Conservation (phyloP, 148 eudicot species). For the Rhododendron ferrugineum region DNA sequence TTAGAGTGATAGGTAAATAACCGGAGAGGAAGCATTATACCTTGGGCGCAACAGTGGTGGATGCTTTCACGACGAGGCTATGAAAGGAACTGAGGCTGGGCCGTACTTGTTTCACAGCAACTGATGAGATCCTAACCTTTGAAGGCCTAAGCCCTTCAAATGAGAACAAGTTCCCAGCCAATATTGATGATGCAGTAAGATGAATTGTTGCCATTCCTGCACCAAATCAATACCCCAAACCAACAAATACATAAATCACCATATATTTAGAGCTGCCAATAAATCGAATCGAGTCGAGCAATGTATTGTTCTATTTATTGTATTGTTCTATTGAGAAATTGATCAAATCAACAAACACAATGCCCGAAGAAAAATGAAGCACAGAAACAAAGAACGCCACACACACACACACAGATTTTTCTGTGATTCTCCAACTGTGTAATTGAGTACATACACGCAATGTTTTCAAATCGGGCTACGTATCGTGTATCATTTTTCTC, state of each 20-base stretch:
- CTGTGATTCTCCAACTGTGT: not conserved
- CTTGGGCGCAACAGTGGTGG: conserved; percentile 85
- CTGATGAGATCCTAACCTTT: conserved; percentile 25
- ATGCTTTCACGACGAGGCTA: conserved; percentile 71
- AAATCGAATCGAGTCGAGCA: not conserved
- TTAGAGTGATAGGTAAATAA: not conserved
- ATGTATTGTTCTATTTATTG: not conserved
- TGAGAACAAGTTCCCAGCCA: conserved; percentile 38
- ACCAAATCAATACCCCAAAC: not conserved
- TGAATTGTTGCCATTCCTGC: conserved; percentile 67
- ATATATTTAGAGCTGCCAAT: no score
- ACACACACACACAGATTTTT: not conserved
- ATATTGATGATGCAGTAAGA: conserved; percentile 49
- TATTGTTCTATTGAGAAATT: not conserved
- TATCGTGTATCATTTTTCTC: no score
- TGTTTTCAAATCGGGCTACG: no score
- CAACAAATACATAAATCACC: not conserved
- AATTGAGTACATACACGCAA: not conserved
- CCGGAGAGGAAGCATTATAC: conserved; percentile 9
- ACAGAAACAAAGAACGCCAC: not conserved
- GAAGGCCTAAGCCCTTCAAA: conserved; percentile 60
- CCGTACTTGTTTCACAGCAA: conserved; percentile 38
- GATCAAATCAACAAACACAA: not conserved
- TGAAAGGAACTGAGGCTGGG: conserved; percentile 44
- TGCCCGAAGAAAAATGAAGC: not conserved